These are phyloP conservation scores for Chaetomium sp. DNA, from an alignment of 2,329 filamentous ascomycete species.

Conservation along the genomic window DNA sequence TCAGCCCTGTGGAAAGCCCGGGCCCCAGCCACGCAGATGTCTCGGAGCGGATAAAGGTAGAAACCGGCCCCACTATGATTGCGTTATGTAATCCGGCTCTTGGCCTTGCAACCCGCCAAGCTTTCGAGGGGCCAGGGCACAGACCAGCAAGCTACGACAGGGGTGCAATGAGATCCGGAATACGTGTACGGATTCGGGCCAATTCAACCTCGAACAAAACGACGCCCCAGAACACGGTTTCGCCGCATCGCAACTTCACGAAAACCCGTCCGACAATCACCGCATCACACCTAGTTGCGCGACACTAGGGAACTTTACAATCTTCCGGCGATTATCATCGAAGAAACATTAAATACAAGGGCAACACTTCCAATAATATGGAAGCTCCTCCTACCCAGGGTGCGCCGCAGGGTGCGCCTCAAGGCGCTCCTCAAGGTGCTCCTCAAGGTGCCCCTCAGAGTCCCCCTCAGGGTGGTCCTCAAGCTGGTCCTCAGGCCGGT, in stretches of 20 bases:
- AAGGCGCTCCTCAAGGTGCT: slow-evolving; percentile 10
- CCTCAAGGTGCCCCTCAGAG: not conserved
- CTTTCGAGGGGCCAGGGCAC: slow-evolving; percentile 5
- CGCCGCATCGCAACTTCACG: not conserved
- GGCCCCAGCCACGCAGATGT: slow-evolving; percentile 2
- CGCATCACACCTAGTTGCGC: too few relatives aligned
- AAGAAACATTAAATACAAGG: not conserved
- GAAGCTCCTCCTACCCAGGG: slow-evolving; percentile 5
- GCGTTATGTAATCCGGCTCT: not conserved
- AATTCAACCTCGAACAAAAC: slow-evolving; percentile 7
- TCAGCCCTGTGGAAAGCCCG: slow-evolving; percentile 1
- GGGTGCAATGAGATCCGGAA: slow-evolving; percentile 13
- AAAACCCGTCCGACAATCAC: not conserved
- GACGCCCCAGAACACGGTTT: not conserved
- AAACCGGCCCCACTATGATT: not conserved
- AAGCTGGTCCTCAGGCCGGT: slow-evolving; percentile 11
- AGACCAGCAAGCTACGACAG: slow-evolving; percentile 12
- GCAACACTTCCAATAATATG: not conserved
- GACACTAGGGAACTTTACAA: too few relatives aligned
- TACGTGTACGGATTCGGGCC: slow-evolving; percentile 19
- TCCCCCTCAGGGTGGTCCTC: slow-evolving; percentile 13
- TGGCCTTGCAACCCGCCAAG: not conserved
- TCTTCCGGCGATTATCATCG: too few relatives aligned
- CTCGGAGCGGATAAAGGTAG: not conserved
- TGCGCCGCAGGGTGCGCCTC: not conserved